phyloP scores from a whole-genome alignment of 768 basidiomycete species.

The Lentinula lateritia region DNA sequence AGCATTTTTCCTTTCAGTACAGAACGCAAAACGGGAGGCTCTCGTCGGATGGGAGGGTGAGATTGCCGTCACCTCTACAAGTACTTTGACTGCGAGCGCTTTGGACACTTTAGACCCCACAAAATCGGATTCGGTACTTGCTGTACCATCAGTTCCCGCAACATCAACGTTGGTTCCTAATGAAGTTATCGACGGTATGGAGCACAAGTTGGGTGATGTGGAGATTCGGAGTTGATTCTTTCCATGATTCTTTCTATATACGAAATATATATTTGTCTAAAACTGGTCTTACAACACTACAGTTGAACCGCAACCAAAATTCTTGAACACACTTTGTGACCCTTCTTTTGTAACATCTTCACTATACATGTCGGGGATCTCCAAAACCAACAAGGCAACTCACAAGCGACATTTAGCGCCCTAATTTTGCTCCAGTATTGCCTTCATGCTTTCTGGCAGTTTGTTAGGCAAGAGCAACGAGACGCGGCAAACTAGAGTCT shows the following conservation, averaged over 20 bases:
- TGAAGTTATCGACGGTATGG: not conserved
- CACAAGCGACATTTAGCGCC: too few relatives aligned
- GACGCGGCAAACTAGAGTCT: too few relatives aligned
- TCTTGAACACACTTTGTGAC: too few relatives aligned
- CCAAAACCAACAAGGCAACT: too few relatives aligned
- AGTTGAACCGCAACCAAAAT: too few relatives aligned
- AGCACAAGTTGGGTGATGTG: not conserved
- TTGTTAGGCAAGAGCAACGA: too few relatives aligned
- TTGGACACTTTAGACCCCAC: not conserved
- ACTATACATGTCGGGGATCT: too few relatives aligned
- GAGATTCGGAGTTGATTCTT: not conserved
- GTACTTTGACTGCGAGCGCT: not conserved
- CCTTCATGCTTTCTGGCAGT: too few relatives aligned
- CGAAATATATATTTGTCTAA: too few relatives aligned
- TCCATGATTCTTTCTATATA: not conserved
- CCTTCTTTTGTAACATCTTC: too few relatives aligned
- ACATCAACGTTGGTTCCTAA: not conserved
- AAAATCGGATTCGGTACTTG: not conserved
- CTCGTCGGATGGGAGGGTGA: not conserved
- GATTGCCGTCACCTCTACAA: not conserved
- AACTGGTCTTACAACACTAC: too few relatives aligned
- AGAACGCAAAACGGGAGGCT: slow-evolving; percentile 27
- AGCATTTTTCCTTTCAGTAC: slow-evolving; percentile 67
- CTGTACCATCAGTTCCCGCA: not conserved
- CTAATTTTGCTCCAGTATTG: too few relatives aligned